These are phyloP conservation scores for Bipolaris cookei DNA, from an alignment of 2,329 filamentous ascomycete species.

Conservation along the genomic window DNA sequence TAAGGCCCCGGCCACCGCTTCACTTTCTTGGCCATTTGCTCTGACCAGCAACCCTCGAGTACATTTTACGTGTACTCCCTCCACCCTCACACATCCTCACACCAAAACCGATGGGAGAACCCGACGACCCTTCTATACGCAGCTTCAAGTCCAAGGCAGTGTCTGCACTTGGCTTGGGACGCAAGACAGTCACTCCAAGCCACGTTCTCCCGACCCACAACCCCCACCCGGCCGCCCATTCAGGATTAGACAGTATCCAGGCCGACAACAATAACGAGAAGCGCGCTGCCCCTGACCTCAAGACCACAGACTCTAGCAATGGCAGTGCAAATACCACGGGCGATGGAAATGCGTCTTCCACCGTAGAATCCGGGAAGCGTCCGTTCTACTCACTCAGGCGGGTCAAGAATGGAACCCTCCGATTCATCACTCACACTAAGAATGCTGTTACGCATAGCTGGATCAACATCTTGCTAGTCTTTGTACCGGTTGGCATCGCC, in stretches of 20 bases:
- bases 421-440: conserved; percentile 62
- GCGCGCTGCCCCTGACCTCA: conserved; percentile 16
- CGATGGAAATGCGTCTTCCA: conserved; percentile 60
- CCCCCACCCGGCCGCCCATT: conserved; percentile 25
- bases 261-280: conserved; percentile 28
- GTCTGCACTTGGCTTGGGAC: conserved; percentile 54
- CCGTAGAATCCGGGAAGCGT: conserved; percentile 56
- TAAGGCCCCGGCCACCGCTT: conserved; percentile 29
- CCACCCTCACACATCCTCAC: conserved; percentile 15
- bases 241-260: conserved; percentile 21
- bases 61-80: conserved; percentile 21
- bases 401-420: conserved; percentile 57
- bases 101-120: conserved; percentile 60
- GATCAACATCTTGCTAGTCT: conserved; percentile 77
- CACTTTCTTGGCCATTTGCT: conserved; percentile 20
- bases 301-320: conserved; percentile 29
- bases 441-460: conserved; percentile 73
- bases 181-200: conserved; percentile 39
- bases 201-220: conserved; percentile 38
- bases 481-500: conserved; percentile 78
- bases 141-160: conserved; percentile 59
- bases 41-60: conserved; percentile 4
- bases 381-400: conserved; percentile 54
- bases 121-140: conserved; percentile 59
- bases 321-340: conserved; percentile 52